Evolutionary conservation across 192 early-diverging fungal species (phyloP), one percentile per base, ranked within the genome.

Genomic region (Radiomyces spectabilis): DNA sequence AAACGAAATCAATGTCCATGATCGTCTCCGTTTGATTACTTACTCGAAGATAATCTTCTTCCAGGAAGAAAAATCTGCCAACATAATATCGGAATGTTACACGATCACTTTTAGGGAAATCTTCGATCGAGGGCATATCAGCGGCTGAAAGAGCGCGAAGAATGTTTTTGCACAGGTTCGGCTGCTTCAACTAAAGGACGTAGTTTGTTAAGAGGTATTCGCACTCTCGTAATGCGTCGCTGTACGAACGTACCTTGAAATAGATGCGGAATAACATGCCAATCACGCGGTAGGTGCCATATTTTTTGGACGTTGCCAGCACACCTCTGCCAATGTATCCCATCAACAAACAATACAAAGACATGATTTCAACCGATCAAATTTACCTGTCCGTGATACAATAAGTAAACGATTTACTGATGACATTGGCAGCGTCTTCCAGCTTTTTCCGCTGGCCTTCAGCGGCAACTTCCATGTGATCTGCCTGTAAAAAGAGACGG

Each of bases 241-340:
- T 25, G 47, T 18, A 5, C 25, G 3, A 1, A 5, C 44, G 54
- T 70, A 92, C 89, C 65, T 82, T 80, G 57, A 93, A 87, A 51
- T 96, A 97, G 2, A 87, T 87, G 42, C 79, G 77, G 63, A 99
- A 92, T 7, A 97, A 68, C 0, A 96, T 69, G 47, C 87, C 90
- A 39, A 81, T 84, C 58, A 97, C 80, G 49, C 76, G 85, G 66
- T 93, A 99, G 3, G 88, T 91, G 6, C 96, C 96, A 92, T 90
- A 95, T 59, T 93, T 94, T 27, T 91, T 77, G 12, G 94, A 93
- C 21, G 58, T 53, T 9, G 65, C 63, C 5, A 76, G 40, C 22
- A 51, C 26, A 0, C 49, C 31, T 45, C 49, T 58, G 4, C 19
- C 13, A 1, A 2, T 5, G 1, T 4, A 25, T 9, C 19, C 13